A percentile compares a stretch with the other conserved stretches of the same genome.
These are phyloP conservation scores for Malassezia sp. DNA, from an alignment of 1,284 basidiomycete species.

Conservation along the genomic window DNA sequence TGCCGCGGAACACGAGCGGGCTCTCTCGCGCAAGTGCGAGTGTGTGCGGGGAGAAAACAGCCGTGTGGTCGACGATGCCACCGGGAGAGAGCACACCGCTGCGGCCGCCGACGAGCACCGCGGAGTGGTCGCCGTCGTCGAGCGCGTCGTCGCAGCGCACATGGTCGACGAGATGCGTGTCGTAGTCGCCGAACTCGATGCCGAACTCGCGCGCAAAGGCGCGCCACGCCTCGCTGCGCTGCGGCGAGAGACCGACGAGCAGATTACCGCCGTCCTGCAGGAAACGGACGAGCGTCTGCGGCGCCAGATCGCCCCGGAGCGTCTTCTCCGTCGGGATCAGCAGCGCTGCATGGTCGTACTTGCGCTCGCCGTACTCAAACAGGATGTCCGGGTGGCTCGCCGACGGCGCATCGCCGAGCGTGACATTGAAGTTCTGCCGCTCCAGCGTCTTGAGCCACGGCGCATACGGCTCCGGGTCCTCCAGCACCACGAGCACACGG, in stretches of 20 bases:
- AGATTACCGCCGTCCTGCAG: conserved; percentile 64
- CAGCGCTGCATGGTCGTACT: conserved; percentile 37
- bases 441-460: conserved; percentile 20
- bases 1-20: conserved; percentile 61
- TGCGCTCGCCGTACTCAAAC: conserved; percentile 27
- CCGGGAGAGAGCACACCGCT: conserved; percentile 7
- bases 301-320: conserved; percentile 64
- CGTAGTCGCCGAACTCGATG: conserved; percentile 50
- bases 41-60: conserved; percentile 40
- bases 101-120: conserved; percentile 24
- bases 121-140: conserved; percentile 31
- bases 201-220: conserved; percentile 53
- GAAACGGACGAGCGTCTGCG: conserved; percentile 67
- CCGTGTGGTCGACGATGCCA: conserved; percentile 27
- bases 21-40: conserved; percentile 50
- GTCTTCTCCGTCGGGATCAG: conserved; percentile 47
- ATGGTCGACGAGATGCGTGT: conserved; percentile 49
- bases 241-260: conserved; percentile 65
- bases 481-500: conserved; percentile 33
- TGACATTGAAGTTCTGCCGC: conserved; percentile 23
- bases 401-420: not conserved
- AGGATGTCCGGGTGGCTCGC: conserved; percentile 20
- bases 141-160: conserved; percentile 33
- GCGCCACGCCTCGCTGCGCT: conserved; percentile 49
- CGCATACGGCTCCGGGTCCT: conserved; percentile 18